Percentiles rank a stretch among this genome's conserved stretches.
Evolutionary conservation across 768 basidiomycete species (phyloP).

Genomic region (Amylocystis lapponica): DNA sequence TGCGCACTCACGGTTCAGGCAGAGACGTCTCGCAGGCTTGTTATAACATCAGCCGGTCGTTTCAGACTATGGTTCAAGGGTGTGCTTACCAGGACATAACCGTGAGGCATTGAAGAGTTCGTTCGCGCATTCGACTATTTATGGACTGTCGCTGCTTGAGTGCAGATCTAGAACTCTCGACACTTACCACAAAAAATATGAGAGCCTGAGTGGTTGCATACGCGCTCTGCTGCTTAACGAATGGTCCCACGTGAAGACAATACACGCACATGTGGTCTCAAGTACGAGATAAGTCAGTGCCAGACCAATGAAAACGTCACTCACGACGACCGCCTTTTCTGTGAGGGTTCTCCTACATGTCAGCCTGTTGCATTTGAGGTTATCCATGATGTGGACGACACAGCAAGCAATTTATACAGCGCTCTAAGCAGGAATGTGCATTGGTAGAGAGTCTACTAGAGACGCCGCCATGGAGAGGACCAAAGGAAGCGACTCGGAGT

Average conservation of each 20-base stretch:
- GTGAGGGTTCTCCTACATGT: constrained; percentile 61
- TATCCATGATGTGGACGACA: constrained; percentile 59
- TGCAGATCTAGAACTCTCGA: neutral
- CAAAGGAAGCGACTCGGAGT: no score
- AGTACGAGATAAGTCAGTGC: neutral
- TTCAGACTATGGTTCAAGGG: neutral
- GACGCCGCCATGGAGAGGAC: no score
- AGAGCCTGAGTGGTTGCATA: constrained; percentile 46
- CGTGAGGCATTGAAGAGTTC: constrained; percentile 74
- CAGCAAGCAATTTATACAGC: no score
- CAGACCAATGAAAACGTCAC: constrained; percentile 23
- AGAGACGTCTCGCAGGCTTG: constrained; percentile 77
- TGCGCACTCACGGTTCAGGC: constrained; percentile 61
- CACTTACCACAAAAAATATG: constrained; percentile 76
- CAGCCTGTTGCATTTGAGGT: constrained; percentile 74
- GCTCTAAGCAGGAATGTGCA: no score
- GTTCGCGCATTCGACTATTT: constrained; percentile 75
- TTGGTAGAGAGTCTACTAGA: no score
- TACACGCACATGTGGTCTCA: constrained; percentile 51
- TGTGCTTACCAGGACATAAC: constrained; percentile 62
- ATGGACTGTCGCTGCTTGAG: neutral
- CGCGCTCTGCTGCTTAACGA: constrained; percentile 2
- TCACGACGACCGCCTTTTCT: constrained; percentile 83
- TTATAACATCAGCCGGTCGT: neutral
- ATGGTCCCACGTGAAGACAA: no score